Evolutionary conservation across 495 filamentous ascomycete species (phyloP), one percentile per base, ranked within the genome.

Genomic region (Aspergillus nidulans): DNA sequence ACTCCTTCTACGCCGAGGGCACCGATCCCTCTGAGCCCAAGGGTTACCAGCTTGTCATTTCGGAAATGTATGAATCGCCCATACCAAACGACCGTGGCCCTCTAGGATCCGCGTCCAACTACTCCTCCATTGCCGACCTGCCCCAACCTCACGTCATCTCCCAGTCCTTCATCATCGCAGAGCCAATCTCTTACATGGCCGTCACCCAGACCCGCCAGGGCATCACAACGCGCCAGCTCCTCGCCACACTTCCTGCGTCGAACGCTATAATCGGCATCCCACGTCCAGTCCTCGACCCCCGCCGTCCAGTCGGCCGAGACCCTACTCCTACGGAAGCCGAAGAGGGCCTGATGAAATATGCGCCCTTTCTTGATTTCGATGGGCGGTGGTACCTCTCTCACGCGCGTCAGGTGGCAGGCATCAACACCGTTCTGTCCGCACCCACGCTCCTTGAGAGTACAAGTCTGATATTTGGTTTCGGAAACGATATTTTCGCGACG

Each of bases 161-260:
- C 1, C 88, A 96, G 67, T 76, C 85, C 3, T 97, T 85, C 65
- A 71, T 96, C 58, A 85, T 96, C 61, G 78, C 86, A 2, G 81
- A 86, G 43, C 79, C 87, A 24, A 83, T 97, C 56, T 83, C 85
- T 25, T 81, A 87, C 46, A 84, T 97, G 67, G 78, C 87, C 5
- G 88, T 95, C 18, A 95, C 92, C 7, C 82, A 89, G 65, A 98
- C 94, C 6, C 83, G 88, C 30, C 94, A 98, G 74, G 92, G 94
- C 15, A 97, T 98, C 70, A 94, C 90, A 4, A 84, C 83, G 21
- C 85, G 89, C 18, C 85, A 91, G 55, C 76, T 98, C 5, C 80
- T 98, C 28, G 91, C 87, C 47, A 83, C 85, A 38, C 76, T 95
- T 8, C 82, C 89, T 7, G 75, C 78, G 30, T 77, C 83, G 2